These are phyloP conservation scores for Naganishia randhawae DNA, from an alignment of 768 basidiomycete genomes.

Conservation along the genomic window DNA sequence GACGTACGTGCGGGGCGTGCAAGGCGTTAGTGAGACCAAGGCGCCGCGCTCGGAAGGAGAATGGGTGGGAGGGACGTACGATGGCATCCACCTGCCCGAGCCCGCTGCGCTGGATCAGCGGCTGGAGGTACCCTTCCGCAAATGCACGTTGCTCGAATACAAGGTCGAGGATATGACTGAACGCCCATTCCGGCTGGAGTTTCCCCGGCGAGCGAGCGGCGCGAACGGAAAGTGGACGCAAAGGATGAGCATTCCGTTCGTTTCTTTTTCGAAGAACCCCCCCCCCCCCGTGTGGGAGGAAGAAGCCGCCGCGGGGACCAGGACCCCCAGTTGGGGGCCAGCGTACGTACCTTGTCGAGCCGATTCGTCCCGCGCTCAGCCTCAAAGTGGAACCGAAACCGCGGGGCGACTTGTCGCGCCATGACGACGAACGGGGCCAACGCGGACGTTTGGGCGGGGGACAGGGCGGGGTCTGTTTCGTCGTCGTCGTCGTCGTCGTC, in stretches of 20 bases:
- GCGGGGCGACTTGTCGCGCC: conserved; percentile 71
- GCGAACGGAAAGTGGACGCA: not conserved
- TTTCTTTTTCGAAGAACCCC: not conserved
- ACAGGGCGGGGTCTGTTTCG: conserved; percentile 54
- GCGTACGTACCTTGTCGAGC: conserved; percentile 70
- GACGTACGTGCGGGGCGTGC: not conserved
- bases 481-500: no score
- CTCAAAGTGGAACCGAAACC: conserved; percentile 96
- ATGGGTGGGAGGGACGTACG: no score
- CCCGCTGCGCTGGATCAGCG: conserved; percentile 62
- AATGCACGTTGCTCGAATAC: conserved; percentile 79
- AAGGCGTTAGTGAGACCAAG: not conserved
- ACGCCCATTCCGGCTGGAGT: conserved; percentile 92
- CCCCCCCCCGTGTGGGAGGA: no score
- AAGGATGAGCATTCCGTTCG: not conserved
- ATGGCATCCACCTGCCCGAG: conserved; percentile 67
- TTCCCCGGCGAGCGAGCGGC: not conserved
- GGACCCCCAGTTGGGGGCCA: not conserved
- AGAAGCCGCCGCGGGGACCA: not conserved
- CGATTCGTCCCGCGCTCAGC: conserved; percentile 79
- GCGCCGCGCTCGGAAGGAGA: not conserved
- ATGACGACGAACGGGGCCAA: conserved; percentile 82
- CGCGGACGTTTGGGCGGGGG: conserved; percentile 55
- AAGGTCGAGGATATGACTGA: conserved; percentile 83
- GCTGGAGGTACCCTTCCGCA: conserved; percentile 71